A percentile compares a stretch with the other conserved stretches of the same genome.
phyloP scores from a whole-genome alignment of 345 rosid species.

The Arabidopsis suecica region DNA sequence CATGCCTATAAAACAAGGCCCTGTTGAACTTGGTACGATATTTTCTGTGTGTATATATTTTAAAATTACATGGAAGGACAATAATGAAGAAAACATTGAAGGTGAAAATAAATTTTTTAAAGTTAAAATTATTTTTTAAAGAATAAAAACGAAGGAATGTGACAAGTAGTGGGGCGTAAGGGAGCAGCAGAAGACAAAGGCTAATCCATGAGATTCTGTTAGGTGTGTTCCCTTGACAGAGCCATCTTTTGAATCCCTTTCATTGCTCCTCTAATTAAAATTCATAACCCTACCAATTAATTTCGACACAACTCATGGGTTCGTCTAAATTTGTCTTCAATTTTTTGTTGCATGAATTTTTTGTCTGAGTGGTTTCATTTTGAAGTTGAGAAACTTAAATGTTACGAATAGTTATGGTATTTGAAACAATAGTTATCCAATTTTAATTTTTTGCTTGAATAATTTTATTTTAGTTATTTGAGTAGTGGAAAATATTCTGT shows the following conservation, averaged over 20 bases:
- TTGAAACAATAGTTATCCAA: not conserved
- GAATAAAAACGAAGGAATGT: slow-evolving; percentile 40
- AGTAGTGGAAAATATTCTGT: not conserved
- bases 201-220: slow-evolving; percentile 68
- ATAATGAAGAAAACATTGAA: slow-evolving; percentile 39
- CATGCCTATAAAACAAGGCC: slow-evolving; percentile 25
- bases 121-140: not conserved
- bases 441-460: too few relatives aligned
- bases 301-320: slow-evolving; percentile 26
- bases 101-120: not conserved
- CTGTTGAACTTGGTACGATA: slow-evolving; percentile 36
- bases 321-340: slow-evolving; percentile 26
- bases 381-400: not conserved
- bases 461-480: not conserved
- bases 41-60: not conserved
- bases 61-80: slow-evolving; percentile 36
- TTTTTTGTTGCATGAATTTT: not conserved
- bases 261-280: slow-evolving; percentile 11
- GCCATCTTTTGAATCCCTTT: slow-evolving; percentile 42
- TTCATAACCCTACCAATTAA: slow-evolving; percentile 28
- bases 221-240: slow-evolving; percentile 67
- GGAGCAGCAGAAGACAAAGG: slow-evolving; percentile 51
- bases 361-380: not conserved
- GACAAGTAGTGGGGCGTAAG: slow-evolving; percentile 46
- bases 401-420: not conserved